phyloP scores from a whole-genome alignment of 164 flowering plant genomes.

The Sextonia rubra region DNA sequence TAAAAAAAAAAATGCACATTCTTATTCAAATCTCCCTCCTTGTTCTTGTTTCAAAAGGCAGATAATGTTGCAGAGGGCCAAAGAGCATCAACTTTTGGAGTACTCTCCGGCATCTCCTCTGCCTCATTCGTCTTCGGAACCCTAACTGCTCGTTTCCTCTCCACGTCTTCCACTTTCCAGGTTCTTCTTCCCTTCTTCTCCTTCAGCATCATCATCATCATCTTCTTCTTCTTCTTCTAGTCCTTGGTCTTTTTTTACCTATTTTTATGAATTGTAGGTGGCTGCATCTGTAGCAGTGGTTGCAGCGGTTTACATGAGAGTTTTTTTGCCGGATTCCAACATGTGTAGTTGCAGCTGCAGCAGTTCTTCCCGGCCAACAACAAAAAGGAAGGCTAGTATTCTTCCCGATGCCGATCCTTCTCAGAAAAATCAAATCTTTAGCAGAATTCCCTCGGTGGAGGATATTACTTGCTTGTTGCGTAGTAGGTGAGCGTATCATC shows the following conservation, averaged over 20 bases:
- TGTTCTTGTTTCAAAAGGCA: slow-evolving; percentile 36
- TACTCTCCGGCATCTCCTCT: slow-evolving; percentile 62
- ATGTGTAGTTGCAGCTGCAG: slow-evolving; percentile 5
- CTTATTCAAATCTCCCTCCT: not conserved
- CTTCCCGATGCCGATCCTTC: slow-evolving; percentile 14
- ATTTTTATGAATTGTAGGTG: slow-evolving; percentile 21
- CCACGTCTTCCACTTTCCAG: slow-evolving; percentile 70
- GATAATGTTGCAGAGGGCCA: slow-evolving; percentile 54
- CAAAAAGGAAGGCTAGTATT: not conserved
- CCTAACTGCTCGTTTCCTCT: slow-evolving; percentile 68
- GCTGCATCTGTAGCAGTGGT: slow-evolving; percentile 29
- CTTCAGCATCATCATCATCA: too few species aligned
- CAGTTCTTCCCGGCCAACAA: slow-evolving; percentile 10
- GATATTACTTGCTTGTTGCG: slow-evolving; percentile 46
- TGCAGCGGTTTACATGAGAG: slow-evolving; percentile 37
- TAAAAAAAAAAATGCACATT: too few species aligned
- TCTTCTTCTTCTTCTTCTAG: too few species aligned
- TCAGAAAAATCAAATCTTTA: slow-evolving; percentile 26
- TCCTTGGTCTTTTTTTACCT: not conserved
- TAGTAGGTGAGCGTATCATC: slow-evolving; percentile 37
- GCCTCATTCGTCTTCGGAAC: slow-evolving; percentile 71
- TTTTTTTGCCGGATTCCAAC: slow-evolving; percentile 32
- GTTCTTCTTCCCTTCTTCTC: slow-evolving; percentile 9
- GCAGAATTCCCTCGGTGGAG: slow-evolving; percentile 40
- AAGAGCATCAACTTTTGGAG: slow-evolving; percentile 73